Conservation (phyloP, 1,284 basidiomycete species). For the Sporisorium iseilematis-ciliati region DNA sequence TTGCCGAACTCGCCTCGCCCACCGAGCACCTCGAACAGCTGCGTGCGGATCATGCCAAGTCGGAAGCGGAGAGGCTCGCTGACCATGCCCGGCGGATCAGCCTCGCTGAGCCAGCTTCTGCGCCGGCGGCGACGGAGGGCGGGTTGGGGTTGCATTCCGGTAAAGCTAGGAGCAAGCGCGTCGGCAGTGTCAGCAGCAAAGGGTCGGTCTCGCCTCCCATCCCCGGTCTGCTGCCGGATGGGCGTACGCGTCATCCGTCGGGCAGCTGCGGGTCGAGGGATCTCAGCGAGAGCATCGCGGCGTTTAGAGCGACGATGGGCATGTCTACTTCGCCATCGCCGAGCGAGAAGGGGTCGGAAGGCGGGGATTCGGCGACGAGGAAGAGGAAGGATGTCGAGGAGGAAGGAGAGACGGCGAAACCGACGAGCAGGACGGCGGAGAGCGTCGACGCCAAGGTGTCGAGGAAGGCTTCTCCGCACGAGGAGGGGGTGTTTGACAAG, state of each 20-base stretch:
- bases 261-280: conserved; percentile 45
- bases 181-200: conserved; percentile 23
- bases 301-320: conserved; percentile 45
- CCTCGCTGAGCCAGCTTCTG: conserved; percentile 16
- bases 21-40: conserved; percentile 41
- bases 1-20: conserved; percentile 47
- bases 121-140: conserved; percentile 13
- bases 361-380: conserved; percentile 24
- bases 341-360: conserved; percentile 24
- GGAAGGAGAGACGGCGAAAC: conserved; percentile 24
- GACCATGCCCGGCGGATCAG: conserved; percentile 31
- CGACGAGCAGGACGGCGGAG: conserved; percentile 30
- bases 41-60: conserved; percentile 32
- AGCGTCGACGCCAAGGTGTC: conserved; percentile 26
- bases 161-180: neutral
- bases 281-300: conserved; percentile 44
- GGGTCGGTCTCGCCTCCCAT: conserved; percentile 30
- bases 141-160: conserved; percentile 21
- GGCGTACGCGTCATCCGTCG: conserved; percentile 49
- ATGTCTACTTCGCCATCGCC: conserved; percentile 42
- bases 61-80: conserved; percentile 24
- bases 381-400: conserved; percentile 35
- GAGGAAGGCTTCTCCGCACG: conserved; percentile 22
- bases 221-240: conserved; percentile 48
- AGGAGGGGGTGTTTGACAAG: too few relatives aligned